These are phyloP conservation scores for Luffa aegyptiaca DNA, from an alignment of 306 rosid species.

Conservation along the genomic window DNA sequence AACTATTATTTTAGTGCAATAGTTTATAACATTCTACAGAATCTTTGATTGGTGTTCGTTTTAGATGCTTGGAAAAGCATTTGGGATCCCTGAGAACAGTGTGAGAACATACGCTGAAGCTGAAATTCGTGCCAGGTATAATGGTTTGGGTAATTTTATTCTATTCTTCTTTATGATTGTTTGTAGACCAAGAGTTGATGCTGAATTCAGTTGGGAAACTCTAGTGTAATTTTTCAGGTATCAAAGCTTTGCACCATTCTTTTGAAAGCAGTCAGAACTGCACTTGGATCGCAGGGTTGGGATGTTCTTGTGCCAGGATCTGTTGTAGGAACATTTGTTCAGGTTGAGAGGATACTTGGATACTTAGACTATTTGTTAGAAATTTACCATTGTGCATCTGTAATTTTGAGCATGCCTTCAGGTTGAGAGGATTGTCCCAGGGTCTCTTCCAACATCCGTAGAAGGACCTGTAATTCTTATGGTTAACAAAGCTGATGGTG, in stretches of 20 bases:
- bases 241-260: constrained; percentile 84
- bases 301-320: constrained; percentile 92
- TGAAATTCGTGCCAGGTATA: constrained; percentile 92
- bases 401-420: constrained; percentile 17
- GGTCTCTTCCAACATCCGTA: constrained; percentile 55
- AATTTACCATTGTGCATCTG: not conserved
- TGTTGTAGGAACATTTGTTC: constrained; percentile 67
- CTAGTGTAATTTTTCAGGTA: constrained; percentile 92
- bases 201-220: constrained; percentile 21
- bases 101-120: constrained; percentile 87
- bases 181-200: not conserved
- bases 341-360: constrained; percentile 21
- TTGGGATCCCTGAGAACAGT: constrained; percentile 82
- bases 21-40: not conserved
- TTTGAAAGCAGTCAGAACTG: constrained; percentile 69
- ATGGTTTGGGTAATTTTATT: constrained; percentile 1
- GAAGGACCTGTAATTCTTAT: constrained; percentile 70
- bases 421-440: constrained; percentile 91
- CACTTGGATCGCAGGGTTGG: constrained; percentile 93
- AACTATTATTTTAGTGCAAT: not conserved
- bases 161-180: constrained; percentile 4
- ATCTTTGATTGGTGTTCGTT: constrained; percentile 4
- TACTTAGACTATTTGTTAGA: not conserved
- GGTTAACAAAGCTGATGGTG: constrained; percentile 89
- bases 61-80: constrained; percentile 79